Conservation (phyloP, 352 stramenopile genomes). For the Pythium guiyangense region DNA sequence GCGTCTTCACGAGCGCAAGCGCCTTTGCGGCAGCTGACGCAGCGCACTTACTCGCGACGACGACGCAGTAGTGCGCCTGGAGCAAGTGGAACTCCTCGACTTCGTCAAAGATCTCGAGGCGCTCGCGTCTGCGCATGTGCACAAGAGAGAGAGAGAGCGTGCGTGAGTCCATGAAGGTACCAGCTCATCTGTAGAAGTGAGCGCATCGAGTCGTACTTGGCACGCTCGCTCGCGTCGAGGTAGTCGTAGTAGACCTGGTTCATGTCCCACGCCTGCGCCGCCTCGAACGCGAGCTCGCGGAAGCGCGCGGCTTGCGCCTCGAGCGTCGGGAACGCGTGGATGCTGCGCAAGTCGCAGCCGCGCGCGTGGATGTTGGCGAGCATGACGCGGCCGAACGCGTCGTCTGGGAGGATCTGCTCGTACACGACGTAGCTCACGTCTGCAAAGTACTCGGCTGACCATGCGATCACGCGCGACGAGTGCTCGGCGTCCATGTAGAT, state of each 20-base stretch:
- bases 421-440: slow-evolving; percentile 85
- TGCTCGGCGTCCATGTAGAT: slow-evolving; percentile 89
- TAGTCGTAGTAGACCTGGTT: slow-evolving; percentile 91
- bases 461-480: slow-evolving; percentile 69
- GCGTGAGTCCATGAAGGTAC: neutral
- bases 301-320: slow-evolving; percentile 76
- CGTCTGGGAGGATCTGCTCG: slow-evolving; percentile 88
- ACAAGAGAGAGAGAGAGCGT: slow-evolving; percentile 1
- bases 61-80: slow-evolving; percentile 88
- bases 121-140: slow-evolving; percentile 44
- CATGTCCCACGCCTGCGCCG: slow-evolving; percentile 86
- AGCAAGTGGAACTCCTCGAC: slow-evolving; percentile 91
- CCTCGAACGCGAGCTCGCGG: slow-evolving; percentile 54
- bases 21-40: slow-evolving; percentile 24
- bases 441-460: slow-evolving; percentile 59
- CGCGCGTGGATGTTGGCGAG: slow-evolving; percentile 88
- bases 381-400: slow-evolving; percentile 90
- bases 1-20: slow-evolving; percentile 18
- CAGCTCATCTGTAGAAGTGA: too few species aligned
- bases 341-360: slow-evolving; percentile 86
- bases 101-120: slow-evolving; percentile 91
- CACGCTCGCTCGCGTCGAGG: slow-evolving; percentile 57
- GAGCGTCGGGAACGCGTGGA: slow-evolving; percentile 71
- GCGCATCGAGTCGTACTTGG: slow-evolving; percentile 33
- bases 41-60: slow-evolving; percentile 62